Percentiles rank a stretch among this genome's conserved stretches.
These are phyloP conservation scores for Colletotrichum navitas DNA, from an alignment of 2,329 filamentous ascomycete genomes.

Conservation along the genomic window DNA sequence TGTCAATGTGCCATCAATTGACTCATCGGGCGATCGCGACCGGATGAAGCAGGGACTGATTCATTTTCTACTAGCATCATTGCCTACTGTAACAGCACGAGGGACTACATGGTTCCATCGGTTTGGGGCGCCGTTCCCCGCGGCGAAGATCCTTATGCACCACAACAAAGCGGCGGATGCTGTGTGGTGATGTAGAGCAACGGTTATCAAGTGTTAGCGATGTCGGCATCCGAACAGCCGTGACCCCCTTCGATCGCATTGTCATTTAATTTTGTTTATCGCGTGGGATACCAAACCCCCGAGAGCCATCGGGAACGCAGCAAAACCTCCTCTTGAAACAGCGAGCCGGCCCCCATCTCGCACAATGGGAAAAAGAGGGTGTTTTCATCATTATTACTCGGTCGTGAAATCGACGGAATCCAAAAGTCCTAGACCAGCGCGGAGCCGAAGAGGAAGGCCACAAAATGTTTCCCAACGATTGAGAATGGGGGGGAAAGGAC, in stretches of 20 bases:
- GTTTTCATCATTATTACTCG: conserved; percentile 19
- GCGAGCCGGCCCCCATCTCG: conserved; percentile 25
- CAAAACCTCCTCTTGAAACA: conserved; percentile 24
- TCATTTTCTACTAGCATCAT: conserved; percentile 78
- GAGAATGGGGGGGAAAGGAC: conserved; percentile 14
- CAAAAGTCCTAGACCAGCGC: conserved; percentile 39
- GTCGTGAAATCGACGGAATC: conserved; percentile 31
- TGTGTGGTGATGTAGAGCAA: conserved; percentile 87
- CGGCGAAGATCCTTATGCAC: conserved; percentile 97
- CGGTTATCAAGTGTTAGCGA: conserved; percentile 26
- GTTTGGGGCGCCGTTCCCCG: conserved; percentile 96
- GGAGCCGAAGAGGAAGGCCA: conserved; percentile 37
- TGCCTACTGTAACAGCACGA: conserved; percentile 96
- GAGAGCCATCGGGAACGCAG: conserved; percentile 33
- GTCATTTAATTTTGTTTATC: conserved; percentile 36
- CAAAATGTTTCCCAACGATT: conserved; percentile 24
- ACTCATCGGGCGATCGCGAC: background rate
- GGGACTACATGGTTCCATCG: conserved; percentile 98
- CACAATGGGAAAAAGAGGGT: conserved; percentile 16
- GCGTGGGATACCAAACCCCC: conserved; percentile 39
- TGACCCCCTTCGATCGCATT: conserved; percentile 24
- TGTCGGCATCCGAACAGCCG: conserved; percentile 19
- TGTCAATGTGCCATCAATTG: conserved; percentile 5
- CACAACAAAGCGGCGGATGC: conserved; percentile 92
- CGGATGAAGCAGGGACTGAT: conserved; percentile 21